Conservation (phyloP, 192 early-diverging fungal genomes). For the Coemansia biformis region DNA sequence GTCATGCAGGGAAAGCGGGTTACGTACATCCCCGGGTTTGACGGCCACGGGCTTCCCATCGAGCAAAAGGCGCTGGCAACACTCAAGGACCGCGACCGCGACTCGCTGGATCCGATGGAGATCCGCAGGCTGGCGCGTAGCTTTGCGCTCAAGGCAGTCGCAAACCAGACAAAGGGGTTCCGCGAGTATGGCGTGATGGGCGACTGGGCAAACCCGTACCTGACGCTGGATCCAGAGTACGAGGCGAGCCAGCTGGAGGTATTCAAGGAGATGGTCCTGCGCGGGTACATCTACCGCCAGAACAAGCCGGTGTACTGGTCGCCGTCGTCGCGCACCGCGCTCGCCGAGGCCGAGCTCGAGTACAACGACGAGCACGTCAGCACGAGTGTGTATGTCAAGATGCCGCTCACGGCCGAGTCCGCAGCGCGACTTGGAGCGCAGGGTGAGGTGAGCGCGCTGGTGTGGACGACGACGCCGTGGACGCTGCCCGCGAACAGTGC, state of each 20-base stretch:
- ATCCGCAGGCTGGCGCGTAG: slow-evolving; percentile 50
- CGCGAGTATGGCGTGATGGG: slow-evolving; percentile 68
- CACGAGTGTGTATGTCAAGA: slow-evolving; percentile 64
- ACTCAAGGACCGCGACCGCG: slow-evolving; percentile 47
- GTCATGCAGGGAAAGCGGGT: slow-evolving; percentile 67
- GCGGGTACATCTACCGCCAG: slow-evolving; percentile 69
- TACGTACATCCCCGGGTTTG: slow-evolving; percentile 71
- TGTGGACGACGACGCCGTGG: slow-evolving; percentile 84
- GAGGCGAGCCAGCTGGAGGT: slow-evolving; percentile 67
- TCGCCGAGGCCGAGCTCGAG: slow-evolving; percentile 77
- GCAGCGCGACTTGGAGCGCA: slow-evolving; percentile 8
- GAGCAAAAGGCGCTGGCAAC: slow-evolving; percentile 69
- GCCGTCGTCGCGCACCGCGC: slow-evolving; percentile 72
- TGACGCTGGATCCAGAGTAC: slow-evolving; percentile 67
- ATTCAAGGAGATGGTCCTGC: slow-evolving; percentile 67
- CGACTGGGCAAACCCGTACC: slow-evolving; percentile 66
- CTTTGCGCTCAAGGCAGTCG: slow-evolving; percentile 57
- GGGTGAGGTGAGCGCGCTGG: slow-evolving; percentile 40
- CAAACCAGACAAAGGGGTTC: slow-evolving; percentile 56
- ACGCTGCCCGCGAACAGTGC: slow-evolving; percentile 73
- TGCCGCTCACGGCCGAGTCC: slow-evolving; percentile 46
- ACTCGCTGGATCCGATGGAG: slow-evolving; percentile 34
- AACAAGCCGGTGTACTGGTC: slow-evolving; percentile 82
- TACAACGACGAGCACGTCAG: slow-evolving; percentile 71
- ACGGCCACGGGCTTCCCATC: slow-evolving; percentile 77